phyloP scores from a whole-genome alignment of 1,284 basidiomycete species.

The Ganoderma lingzhi region DNA sequence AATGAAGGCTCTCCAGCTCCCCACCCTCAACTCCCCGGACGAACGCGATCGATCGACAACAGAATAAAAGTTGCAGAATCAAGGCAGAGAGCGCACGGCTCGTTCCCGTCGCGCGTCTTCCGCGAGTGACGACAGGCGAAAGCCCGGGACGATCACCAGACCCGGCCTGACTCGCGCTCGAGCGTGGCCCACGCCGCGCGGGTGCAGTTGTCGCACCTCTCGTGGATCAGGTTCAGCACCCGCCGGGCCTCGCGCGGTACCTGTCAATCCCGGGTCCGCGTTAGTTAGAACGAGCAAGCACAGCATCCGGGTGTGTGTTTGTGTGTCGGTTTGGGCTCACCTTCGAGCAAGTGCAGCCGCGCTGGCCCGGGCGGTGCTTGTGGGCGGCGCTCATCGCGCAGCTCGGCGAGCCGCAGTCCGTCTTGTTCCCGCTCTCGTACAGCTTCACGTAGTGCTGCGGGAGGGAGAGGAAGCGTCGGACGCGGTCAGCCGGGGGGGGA shows the following conservation, averaged over 20 bases:
- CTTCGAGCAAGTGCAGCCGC: constrained; percentile 39
- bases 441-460: constrained; percentile 43
- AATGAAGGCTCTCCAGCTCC: not conserved
- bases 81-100: not conserved
- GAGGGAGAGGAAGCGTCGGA: too few relatives aligned
- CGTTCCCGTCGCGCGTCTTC: not conserved
- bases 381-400: constrained; percentile 42
- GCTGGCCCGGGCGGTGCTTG: constrained; percentile 36
- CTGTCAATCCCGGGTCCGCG: constrained; percentile 24
- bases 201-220: constrained; percentile 40
- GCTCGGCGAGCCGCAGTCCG: constrained; percentile 40
- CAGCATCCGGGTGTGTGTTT: too few relatives aligned
- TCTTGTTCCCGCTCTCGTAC: constrained; percentile 43
- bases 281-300: not conserved
- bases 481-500: not conserved
- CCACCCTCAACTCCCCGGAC: not conserved
- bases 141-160: constrained; percentile 25
- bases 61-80: not conserved
- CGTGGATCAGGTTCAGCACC: constrained; percentile 42
- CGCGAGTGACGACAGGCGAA: too few relatives aligned
- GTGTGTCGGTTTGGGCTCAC: constrained; percentile 28
- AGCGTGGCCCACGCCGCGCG: constrained; percentile 40
- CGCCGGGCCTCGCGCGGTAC: constrained; percentile 38
- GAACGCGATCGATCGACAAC: not conserved
- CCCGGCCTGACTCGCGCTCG: constrained; percentile 38